These are phyloP conservation scores for Gentiana dahurica DNA, from an alignment of 257 asterid species.

Conservation along the genomic window DNA sequence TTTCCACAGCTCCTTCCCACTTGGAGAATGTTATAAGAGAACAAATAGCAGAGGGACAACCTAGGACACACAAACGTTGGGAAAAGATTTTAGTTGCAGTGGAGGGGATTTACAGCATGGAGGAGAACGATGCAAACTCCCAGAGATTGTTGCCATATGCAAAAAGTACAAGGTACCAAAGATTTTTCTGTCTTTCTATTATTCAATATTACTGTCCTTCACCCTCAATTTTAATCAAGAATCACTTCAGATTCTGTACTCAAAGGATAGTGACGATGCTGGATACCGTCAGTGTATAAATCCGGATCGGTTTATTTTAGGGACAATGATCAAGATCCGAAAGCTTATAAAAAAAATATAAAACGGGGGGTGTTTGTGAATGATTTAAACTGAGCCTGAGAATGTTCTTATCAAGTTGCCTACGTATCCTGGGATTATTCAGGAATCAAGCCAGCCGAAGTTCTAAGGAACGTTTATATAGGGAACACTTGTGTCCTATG, in stretches of 20 bases:
- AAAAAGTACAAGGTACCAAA: slow-evolving; percentile 76
- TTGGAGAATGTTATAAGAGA: slow-evolving; percentile 82
- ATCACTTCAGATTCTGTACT: too few relatives aligned
- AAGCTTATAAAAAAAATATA: not conserved
- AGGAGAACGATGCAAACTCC: slow-evolving; percentile 88
- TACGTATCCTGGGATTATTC: too few relatives aligned
- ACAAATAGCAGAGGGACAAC: slow-evolving; percentile 43
- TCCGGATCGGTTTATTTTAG: too few relatives aligned
- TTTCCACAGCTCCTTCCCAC: slow-evolving; percentile 65
- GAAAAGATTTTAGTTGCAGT: slow-evolving; percentile 84
- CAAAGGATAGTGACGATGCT: too few relatives aligned
- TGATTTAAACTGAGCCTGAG: too few relatives aligned
- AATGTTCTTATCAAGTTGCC: too few relatives aligned
- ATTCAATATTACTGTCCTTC: too few relatives aligned
- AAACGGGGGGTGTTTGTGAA: too few relatives aligned
- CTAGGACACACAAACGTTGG: slow-evolving; percentile 68
- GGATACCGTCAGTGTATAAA: too few relatives aligned
- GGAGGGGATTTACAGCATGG: slow-evolving; percentile 29
- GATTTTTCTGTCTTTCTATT: slow-evolving; percentile 1
- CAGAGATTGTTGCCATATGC: slow-evolving; percentile 87
- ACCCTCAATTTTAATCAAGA: too few relatives aligned
- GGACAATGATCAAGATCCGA: not conserved
- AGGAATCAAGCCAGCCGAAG: too few relatives aligned
- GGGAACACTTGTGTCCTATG: not conserved
- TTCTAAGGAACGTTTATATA: too few relatives aligned